These are phyloP conservation scores for Alternaria rosae DNA, from an alignment of 2,329 filamentous ascomycete species.

Conservation along the genomic window DNA sequence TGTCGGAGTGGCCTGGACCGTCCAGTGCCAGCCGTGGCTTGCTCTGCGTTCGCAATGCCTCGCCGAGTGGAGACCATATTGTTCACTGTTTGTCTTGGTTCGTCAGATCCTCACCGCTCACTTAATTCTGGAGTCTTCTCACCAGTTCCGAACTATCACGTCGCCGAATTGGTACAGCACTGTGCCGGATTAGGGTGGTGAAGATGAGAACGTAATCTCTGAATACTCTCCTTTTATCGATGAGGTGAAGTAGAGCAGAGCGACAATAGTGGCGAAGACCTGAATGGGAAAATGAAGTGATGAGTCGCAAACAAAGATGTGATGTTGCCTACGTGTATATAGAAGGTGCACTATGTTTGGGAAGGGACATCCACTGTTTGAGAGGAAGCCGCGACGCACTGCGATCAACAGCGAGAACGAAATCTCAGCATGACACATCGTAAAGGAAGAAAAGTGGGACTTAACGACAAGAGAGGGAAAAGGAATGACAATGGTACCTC, in stretches of 20 bases:
- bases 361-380: conserved; percentile 16
- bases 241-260: neutral
- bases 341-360: conserved; percentile 20
- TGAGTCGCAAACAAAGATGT: conserved; percentile 7
- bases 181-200: neutral
- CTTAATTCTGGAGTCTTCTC: neutral
- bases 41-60: conserved; percentile 12
- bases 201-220: neutral
- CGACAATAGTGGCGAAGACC: neutral
- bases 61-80: conserved; percentile 21
- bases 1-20: neutral
- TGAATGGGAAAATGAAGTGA: neutral
- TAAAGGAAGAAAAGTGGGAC: neutral
- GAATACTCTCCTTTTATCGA: neutral
- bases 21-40: neutral
- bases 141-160: neutral
- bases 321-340: conserved; percentile 12
- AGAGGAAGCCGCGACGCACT: conserved; percentile 11
- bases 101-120: neutral
- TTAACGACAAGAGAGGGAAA: neutral
- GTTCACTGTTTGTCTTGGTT: neutral
- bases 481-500: neutral
- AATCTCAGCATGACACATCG: neutral
- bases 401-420: neutral
- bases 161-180: neutral